Conservation (phyloP, 2,329 filamentous ascomycete species). For the Trichoderma guizhouense region DNA sequence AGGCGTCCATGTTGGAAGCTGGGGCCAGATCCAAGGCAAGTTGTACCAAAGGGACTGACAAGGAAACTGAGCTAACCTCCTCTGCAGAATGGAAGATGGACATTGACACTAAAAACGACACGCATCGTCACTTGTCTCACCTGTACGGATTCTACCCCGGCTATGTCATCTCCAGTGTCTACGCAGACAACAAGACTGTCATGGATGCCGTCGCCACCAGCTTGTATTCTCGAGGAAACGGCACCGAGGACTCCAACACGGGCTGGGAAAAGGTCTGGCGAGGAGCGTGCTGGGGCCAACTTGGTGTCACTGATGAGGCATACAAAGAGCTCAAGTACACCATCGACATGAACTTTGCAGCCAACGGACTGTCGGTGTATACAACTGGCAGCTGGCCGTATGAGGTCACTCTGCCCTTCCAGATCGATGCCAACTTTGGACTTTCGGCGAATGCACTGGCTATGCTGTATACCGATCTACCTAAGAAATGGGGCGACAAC, state of each 20-base stretch:
- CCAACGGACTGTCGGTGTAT: slow-evolving; percentile 10
- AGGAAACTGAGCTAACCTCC: not conserved
- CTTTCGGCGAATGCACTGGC: slow-evolving; percentile 15
- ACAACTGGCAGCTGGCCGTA: slow-evolving; percentile 14
- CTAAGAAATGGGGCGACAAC: not conserved
- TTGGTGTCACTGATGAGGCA: slow-evolving; percentile 49
- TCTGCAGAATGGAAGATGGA: slow-evolving; percentile 15
- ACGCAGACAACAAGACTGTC: slow-evolving; percentile 39
- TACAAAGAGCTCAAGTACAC: slow-evolving; percentile 47
- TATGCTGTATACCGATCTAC: slow-evolving; percentile 14
- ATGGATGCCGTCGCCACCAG: slow-evolving; percentile 44
- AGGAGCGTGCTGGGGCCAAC: slow-evolving; percentile 51
- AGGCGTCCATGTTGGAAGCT: slow-evolving; percentile 13
- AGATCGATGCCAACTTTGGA: slow-evolving; percentile 32
- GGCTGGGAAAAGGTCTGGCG: slow-evolving; percentile 60
- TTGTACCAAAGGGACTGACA: slow-evolving; percentile 11
- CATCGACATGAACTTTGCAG: slow-evolving; percentile 46
- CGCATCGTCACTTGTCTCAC: slow-evolving; percentile 47
- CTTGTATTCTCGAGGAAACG: slow-evolving; percentile 45
- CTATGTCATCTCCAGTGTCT: slow-evolving; percentile 42
- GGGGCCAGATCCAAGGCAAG: slow-evolving; percentile 27
- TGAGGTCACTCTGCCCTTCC: slow-evolving; percentile 23
- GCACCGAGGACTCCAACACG: slow-evolving; percentile 47
- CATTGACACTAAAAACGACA: slow-evolving; percentile 17
- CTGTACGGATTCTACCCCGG: slow-evolving; percentile 56